Base-by-base conservation (phyloP, 2,329 filamentous ascomycete species). In the Pezicula neosporulosa region DNA sequence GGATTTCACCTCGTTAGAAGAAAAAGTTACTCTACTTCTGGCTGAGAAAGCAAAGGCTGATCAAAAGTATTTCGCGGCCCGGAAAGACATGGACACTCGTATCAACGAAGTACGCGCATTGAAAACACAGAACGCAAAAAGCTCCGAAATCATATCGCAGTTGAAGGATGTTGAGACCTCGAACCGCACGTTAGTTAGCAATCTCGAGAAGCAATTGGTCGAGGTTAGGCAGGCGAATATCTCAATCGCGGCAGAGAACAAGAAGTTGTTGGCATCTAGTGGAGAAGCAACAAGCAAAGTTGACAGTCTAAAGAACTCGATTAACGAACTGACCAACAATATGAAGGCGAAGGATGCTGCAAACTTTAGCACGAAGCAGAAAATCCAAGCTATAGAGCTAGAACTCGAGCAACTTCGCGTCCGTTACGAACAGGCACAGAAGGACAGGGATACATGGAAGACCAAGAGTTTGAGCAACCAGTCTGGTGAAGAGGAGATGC, bases 31-130 rank as follows among this genome's bases (percentile, higher is more conserved):
- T 16, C 77, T 88, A 21, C 73, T 95, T 18, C 83, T 82, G 38
- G 89, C 90, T 0, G 91, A 99, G 70, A 99, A 99, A 74, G 85
- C 87, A 58, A 97, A 97, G 70, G 93, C 93, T 1, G 94, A 99
- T 64, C 93, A 97, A 66, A 97, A 97, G 70, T 99, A 96, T 67
- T 97, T 97, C 68, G 90, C 89, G 1, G 90, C 92, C 8, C 91
- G 96, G 77, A 97, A 96, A 67, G 87, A 92, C 60, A 95, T 93
- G 65, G 93, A 97, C 64, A 86, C 88, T 42, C 81, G 90, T 47
- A 87, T 91, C 52, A 78, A 82, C 52, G 93, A 97, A 70, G 86
- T 95, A 44, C 81, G 89, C 60, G 81, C 86, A 3, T 74, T 97
- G 52, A 85, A 90, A 54, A 78, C 84, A 55, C 92, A 97, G 68